Evolutionary conservation across 1,284 basidiomycete genomes (phyloP).

Genomic region (Abortiporus biennis): DNA sequence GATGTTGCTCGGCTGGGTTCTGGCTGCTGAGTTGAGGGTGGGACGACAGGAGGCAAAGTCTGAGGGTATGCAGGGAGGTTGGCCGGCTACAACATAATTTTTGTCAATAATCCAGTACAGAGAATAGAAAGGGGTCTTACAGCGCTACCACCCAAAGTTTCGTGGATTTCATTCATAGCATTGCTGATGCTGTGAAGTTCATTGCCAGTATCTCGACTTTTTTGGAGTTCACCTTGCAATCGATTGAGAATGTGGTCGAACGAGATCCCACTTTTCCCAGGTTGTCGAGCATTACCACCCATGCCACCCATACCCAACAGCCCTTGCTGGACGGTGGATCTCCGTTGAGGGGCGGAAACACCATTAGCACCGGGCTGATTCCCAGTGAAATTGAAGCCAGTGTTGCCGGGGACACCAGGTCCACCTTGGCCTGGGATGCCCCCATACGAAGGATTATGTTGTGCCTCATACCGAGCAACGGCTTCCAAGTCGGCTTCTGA

Average conservation of each 20-base stretch:
- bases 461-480: constrained; percentile 61
- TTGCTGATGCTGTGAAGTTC: constrained; percentile 79
- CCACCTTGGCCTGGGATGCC: constrained; percentile 19
- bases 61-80: constrained; percentile 56
- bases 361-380: constrained; percentile 27
- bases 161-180: constrained; percentile 89
- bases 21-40: constrained; percentile 38
- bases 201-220: constrained; percentile 89
- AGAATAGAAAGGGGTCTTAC: constrained; percentile 35
- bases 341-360: constrained; percentile 36
- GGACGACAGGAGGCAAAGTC: constrained; percentile 59
- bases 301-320: constrained; percentile 70
- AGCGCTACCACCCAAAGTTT: constrained; percentile 81
- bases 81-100: constrained; percentile 37
- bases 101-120: neutral
- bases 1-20: constrained; percentile 17
- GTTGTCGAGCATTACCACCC: constrained; percentile 61
- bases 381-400: constrained; percentile 35
- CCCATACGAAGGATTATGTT: constrained; percentile 25
- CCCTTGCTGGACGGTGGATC: constrained; percentile 52
- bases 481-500: constrained; percentile 78
- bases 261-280: constrained; percentile 72
- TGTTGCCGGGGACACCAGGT: constrained; percentile 30
- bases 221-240: constrained; percentile 85
- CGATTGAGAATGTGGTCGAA: constrained; percentile 81